phyloP scores from a whole-genome alignment of 2,329 filamentous ascomycete genomes.

The Dactylellina drechsleri region DNA sequence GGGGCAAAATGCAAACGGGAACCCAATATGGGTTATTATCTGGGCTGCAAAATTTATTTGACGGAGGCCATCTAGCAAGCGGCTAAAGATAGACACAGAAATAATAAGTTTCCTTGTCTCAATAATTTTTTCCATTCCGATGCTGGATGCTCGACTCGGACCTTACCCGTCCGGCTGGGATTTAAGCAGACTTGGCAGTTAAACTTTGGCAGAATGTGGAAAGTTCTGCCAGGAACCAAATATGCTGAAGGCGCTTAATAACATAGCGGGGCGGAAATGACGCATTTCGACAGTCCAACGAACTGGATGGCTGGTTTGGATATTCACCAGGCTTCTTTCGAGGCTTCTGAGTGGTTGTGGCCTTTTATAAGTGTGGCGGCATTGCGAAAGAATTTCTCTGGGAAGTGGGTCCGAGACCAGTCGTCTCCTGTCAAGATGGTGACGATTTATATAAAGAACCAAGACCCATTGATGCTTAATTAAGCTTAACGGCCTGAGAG shows the following conservation, averaged over 20 bases:
- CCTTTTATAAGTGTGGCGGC: conserved; percentile 12
- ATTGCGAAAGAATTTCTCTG: background rate
- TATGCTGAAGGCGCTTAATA: conserved; percentile 31
- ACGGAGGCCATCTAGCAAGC: conserved; percentile 15
- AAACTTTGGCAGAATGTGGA: conserved; percentile 44
- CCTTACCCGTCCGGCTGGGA: conserved; percentile 50
- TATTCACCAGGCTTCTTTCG: background rate
- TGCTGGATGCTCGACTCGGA: conserved; percentile 27
- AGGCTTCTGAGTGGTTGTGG: background rate
- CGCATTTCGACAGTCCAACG: conserved; percentile 22
- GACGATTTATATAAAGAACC: background rate
- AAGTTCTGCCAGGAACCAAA: conserved; percentile 44
- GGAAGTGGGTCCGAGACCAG: conserved; percentile 6
- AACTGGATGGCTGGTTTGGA: too few species aligned
- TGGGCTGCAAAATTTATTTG: conserved; percentile 26
- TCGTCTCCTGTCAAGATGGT: conserved; percentile 27
- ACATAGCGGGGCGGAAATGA: conserved; percentile 34
- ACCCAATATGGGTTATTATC: conserved; percentile 2
- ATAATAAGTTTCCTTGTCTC: conserved; percentile 3
- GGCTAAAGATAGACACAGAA: conserved; percentile 41
- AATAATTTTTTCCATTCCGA: background rate
- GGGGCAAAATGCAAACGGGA: conserved; percentile 10
- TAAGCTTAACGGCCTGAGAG: background rate
- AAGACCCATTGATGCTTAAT: background rate
- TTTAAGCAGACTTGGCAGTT: conserved; percentile 34